These are phyloP conservation scores for Nissolia schottii DNA, from an alignment of 306 rosid genomes.

Conservation along the genomic window DNA sequence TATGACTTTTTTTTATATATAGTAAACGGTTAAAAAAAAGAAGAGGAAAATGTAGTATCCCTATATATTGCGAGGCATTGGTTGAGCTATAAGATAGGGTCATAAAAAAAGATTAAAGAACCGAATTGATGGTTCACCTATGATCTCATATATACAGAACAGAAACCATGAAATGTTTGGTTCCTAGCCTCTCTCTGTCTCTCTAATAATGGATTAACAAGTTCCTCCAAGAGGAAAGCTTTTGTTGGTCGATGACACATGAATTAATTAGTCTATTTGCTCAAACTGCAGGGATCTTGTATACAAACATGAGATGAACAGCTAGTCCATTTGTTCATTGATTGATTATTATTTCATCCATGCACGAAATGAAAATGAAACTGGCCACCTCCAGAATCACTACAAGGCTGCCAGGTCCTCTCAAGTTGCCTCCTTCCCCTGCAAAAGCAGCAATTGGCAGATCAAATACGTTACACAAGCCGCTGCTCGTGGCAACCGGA, in stretches of 20 bases:
- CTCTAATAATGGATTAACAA: background rate
- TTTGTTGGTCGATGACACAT: background rate
- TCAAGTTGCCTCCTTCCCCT: background rate
- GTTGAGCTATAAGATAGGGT: background rate
- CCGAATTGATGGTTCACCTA: conserved; percentile 1
- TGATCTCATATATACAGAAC: background rate
- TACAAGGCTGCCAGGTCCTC: background rate
- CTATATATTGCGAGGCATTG: too few species aligned
- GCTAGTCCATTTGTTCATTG: background rate
- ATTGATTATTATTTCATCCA: conserved; percentile 13
- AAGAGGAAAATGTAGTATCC: too few species aligned
- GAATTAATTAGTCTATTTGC: too few species aligned
- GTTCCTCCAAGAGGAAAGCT: background rate
- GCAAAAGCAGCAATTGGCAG: background rate
- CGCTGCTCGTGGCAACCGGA: conserved; percentile 11
- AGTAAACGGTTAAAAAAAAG: too few species aligned
- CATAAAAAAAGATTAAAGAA: background rate
- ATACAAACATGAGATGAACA: too few species aligned
- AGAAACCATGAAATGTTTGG: too few species aligned
- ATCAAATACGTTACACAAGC: background rate
- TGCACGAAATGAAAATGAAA: background rate
- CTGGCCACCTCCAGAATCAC: background rate
- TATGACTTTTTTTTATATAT: too few species aligned
- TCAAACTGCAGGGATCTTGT: too few species aligned
- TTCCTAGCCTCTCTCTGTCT: background rate